Conservation (phyloP, 352 stramenopile species). For the Pythium periplocum region DNA sequence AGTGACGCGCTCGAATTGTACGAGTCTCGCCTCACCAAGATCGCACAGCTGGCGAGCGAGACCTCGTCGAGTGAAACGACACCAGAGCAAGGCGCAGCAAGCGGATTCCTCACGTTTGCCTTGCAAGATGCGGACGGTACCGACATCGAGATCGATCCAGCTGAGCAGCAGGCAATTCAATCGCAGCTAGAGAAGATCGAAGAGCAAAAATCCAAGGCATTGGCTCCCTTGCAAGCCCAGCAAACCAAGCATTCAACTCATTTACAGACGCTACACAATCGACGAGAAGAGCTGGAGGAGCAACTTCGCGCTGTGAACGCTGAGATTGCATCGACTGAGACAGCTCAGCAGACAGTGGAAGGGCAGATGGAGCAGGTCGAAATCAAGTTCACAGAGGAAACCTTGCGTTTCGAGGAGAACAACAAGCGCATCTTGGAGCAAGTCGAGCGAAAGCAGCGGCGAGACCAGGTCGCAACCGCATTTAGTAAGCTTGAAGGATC, state of each 20-base stretch:
- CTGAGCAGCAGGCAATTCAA: slow-evolving; percentile 19
- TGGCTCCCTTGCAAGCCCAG: slow-evolving; percentile 30
- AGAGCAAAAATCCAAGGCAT: slow-evolving; percentile 25
- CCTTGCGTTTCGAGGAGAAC: slow-evolving; percentile 34
- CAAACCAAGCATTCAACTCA: slow-evolving; percentile 12
- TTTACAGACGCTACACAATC: slow-evolving; percentile 26
- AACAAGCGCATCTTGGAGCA: slow-evolving; percentile 39
- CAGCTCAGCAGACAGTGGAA: slow-evolving; percentile 33
- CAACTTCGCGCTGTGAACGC: slow-evolving; percentile 44
- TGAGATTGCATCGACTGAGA: slow-evolving; percentile 37
- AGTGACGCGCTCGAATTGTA: slow-evolving; percentile 61
- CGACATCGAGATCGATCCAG: slow-evolving; percentile 6
- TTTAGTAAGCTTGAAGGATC: slow-evolving; percentile 29
- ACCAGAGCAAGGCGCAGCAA: no score
- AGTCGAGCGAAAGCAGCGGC: slow-evolving; percentile 29
- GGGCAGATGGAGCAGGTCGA: slow-evolving; percentile 42
- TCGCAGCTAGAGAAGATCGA: slow-evolving; percentile 33
- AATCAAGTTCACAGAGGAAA: slow-evolving; percentile 40
- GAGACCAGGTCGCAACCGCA: slow-evolving; percentile 29
- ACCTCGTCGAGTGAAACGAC: slow-evolving; percentile 3
- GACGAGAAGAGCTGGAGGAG: slow-evolving; percentile 47
- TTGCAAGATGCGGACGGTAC: not conserved
- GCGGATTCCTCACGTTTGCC: no score
- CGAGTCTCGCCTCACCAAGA: slow-evolving; percentile 30
- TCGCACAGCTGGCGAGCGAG: slow-evolving; percentile 35